Conservation (phyloP, 306 rosid genomes). For the Begonia fuchsioides region DNA sequence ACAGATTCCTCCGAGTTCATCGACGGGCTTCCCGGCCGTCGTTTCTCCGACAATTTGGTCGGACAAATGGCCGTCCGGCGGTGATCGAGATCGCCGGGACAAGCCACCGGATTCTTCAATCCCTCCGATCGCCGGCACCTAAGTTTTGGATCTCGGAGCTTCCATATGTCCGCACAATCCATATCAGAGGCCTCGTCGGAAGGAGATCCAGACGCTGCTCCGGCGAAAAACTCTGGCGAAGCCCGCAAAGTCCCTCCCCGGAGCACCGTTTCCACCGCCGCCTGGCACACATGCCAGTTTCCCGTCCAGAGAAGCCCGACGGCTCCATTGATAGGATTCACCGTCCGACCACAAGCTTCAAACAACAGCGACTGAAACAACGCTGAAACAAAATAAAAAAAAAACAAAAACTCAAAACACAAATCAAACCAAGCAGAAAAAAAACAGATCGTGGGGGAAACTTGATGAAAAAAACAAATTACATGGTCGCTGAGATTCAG, state of each 20-base stretch:
- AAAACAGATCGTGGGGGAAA: neutral
- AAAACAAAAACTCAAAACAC: too few species aligned
- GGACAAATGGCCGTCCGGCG: neutral
- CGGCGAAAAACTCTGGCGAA: constrained; percentile 15
- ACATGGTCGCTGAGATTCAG: constrained; percentile 62
- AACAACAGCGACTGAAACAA: constrained; percentile 71
- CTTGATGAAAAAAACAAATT: neutral
- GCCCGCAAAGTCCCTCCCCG: constrained; percentile 35
- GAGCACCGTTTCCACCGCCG: constrained; percentile 48
- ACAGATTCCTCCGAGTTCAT: constrained; percentile 2
- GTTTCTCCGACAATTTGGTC: neutral
- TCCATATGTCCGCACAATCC: constrained; percentile 10
- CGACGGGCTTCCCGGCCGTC: neutral
- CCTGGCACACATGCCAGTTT: constrained; percentile 69
- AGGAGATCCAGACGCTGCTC: neutral
- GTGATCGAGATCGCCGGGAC: neutral
- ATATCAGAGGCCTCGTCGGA: constrained; percentile 5
- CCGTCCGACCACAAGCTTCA: constrained; percentile 75
- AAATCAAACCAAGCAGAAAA: too few species aligned
- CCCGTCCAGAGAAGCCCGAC: too few species aligned
- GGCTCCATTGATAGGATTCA: too few species aligned
- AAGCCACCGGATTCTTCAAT: neutral
- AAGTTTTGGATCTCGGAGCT: constrained; percentile 2
- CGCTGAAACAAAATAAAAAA: constrained; percentile 20
- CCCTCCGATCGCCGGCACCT: neutral